Evolutionary conservation across 768 basidiomycete genomes (phyloP).

Genomic region (Wakefieldia striispora): DNA sequence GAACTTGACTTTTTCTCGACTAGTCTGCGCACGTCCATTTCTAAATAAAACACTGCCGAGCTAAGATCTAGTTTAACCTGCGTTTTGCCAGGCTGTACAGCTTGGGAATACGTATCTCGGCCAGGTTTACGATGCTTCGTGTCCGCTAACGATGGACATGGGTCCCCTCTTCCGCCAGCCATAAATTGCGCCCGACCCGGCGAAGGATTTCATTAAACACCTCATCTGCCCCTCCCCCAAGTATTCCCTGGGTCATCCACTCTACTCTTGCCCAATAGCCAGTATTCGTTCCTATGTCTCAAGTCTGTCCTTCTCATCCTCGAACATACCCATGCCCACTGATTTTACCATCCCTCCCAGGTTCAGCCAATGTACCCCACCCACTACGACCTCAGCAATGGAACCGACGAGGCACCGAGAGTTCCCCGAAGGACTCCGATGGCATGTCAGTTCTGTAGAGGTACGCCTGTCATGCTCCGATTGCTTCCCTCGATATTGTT

Average conservation of each 20-base stretch:
- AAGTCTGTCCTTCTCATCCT: slow-evolving; percentile 12
- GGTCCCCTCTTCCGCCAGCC: slow-evolving; percentile 16
- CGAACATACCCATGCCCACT: neutral
- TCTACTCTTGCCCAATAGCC: slow-evolving; percentile 1
- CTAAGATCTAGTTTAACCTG: slow-evolving; percentile 8
- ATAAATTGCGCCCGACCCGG: slow-evolving; percentile 30
- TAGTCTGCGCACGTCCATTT: slow-evolving; percentile 17
- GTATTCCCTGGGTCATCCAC: neutral
- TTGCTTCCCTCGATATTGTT: neutral
- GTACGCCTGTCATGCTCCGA: slow-evolving; percentile 29
- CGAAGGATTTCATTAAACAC: neutral
- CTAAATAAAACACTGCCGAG: slow-evolving; percentile 31
- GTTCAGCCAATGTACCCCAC: slow-evolving; percentile 14
- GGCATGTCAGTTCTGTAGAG: slow-evolving; percentile 75
- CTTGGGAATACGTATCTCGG: slow-evolving; percentile 34
- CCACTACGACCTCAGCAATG: slow-evolving; percentile 15
- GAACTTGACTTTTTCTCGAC: slow-evolving; percentile 25
- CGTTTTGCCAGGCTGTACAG: slow-evolving; percentile 32
- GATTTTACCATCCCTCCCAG: neutral
- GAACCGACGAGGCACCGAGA: slow-evolving; percentile 24
- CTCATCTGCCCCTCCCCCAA: slow-evolving; percentile 11
- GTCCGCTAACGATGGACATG: slow-evolving; percentile 18
- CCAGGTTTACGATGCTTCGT: slow-evolving; percentile 27
- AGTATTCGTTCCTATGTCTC: slow-evolving; percentile 21
- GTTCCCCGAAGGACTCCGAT: slow-evolving; percentile 54